These are phyloP conservation scores for Mesotaenium endlicherianum DNA, from an alignment of 139 green algal species.

Conservation along the genomic window DNA sequence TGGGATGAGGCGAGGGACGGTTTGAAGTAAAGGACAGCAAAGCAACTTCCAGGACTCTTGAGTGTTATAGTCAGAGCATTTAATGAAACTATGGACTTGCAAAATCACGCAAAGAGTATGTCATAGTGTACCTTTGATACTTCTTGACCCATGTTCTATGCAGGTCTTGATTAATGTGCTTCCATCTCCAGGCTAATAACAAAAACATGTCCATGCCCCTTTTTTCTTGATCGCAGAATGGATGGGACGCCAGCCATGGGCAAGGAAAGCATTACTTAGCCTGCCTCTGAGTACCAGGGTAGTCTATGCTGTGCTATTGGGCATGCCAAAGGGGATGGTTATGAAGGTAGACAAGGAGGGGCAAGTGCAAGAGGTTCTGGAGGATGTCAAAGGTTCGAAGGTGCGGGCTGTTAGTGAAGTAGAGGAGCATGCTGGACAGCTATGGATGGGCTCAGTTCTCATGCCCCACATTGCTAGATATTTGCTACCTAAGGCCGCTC, in stretches of 20 bases:
- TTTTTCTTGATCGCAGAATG: slow-evolving; percentile 10
- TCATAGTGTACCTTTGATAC: too few relatives aligned
- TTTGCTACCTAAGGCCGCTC: too few relatives aligned
- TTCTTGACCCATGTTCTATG: too few relatives aligned
- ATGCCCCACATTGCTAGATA: slow-evolving; percentile 24
- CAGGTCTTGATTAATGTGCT: too few relatives aligned
- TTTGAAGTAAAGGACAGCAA: too few relatives aligned
- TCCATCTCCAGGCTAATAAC: too few relatives aligned
- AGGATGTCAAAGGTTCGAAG: not conserved
- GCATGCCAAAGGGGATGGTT: slow-evolving; percentile 8
- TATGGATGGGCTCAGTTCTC: slow-evolving; percentile 23
- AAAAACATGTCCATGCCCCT: too few relatives aligned
- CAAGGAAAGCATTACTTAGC: not conserved
- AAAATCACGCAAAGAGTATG: too few relatives aligned
- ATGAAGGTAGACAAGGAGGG: slow-evolving; percentile 30
- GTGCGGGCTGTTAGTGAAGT: slow-evolving; percentile 24
- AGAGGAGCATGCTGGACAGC: slow-evolving; percentile 18
- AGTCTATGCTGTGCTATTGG: not conserved
- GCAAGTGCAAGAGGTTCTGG: slow-evolving; percentile 16
- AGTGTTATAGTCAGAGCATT: too few relatives aligned
- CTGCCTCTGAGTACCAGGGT: not conserved
- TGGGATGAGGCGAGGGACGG: too few relatives aligned
- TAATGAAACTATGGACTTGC: too few relatives aligned
- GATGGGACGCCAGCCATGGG: not conserved
- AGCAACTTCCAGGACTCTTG: too few relatives aligned